These are phyloP conservation scores for Penicillium sp. DNA, from an alignment of 2,329 filamentous ascomycete genomes.

Conservation along the genomic window DNA sequence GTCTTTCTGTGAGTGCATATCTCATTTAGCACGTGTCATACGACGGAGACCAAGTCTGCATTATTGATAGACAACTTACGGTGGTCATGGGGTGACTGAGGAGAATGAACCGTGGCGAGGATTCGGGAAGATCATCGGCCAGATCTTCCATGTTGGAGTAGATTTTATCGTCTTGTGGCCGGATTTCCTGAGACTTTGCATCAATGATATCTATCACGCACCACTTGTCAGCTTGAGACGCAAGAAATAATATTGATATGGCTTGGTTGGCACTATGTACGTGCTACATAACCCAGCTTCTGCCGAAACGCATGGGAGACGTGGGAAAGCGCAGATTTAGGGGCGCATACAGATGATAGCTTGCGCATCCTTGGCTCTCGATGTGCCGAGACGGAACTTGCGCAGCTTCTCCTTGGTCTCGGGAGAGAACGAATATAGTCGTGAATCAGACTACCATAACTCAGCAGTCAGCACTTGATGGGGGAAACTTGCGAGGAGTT, in stretches of 20 bases:
- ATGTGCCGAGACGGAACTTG: slow-evolving; percentile 92
- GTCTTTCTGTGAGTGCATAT: slow-evolving; percentile 57
- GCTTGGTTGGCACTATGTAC: background rate
- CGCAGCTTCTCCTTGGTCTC: slow-evolving; percentile 86
- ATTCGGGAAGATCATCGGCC: slow-evolving; percentile 85
- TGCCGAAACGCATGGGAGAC: background rate
- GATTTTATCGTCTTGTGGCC: slow-evolving; percentile 73
- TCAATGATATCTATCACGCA: slow-evolving; percentile 74
- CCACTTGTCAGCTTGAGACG: background rate
- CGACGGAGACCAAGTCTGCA: background rate
- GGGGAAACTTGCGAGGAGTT: background rate
- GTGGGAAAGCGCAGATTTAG: slow-evolving; percentile 3
- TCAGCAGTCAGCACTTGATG: slow-evolving; percentile 5
- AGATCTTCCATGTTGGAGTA: slow-evolving; percentile 81
- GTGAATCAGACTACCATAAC: slow-evolving; percentile 67
- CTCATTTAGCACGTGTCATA: background rate
- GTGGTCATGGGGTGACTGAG: slow-evolving; percentile 87
- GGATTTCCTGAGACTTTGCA: slow-evolving; percentile 84
- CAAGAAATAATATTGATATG: background rate
- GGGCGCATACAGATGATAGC: slow-evolving; percentile 82
- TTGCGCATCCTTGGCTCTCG: slow-evolving; percentile 79
- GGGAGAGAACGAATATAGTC: slow-evolving; percentile 87
- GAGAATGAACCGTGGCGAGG: slow-evolving; percentile 83
- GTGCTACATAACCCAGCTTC: background rate
- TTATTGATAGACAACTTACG: slow-evolving; percentile 50